Conservation (phyloP, 2,329 filamentous ascomycete genomes). For the Ophiostoma sp. region DNA sequence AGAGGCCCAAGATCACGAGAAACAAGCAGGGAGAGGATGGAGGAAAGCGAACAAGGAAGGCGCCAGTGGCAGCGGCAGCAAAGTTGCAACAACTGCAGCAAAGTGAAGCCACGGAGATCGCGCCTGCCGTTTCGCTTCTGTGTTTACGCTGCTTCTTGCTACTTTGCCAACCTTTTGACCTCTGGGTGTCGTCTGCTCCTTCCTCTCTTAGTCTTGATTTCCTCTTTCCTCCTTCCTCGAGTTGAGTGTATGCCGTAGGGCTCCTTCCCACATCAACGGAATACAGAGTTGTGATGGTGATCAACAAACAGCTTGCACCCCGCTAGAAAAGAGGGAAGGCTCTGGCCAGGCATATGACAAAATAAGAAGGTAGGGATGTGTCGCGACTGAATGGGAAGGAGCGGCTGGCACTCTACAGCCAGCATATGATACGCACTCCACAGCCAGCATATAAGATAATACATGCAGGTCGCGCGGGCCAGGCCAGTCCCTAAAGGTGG, state of each 20-base stretch:
- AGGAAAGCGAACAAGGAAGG: background rate
- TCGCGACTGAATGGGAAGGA: constrained; percentile 18
- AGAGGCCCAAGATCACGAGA: background rate
- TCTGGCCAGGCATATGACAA: constrained; percentile 6
- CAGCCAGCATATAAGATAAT: background rate
- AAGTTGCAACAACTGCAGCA: background rate
- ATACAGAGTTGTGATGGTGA: background rate
- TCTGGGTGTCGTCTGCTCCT: background rate
- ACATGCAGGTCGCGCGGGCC: constrained; percentile 3
- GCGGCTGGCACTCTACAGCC: constrained; percentile 16
- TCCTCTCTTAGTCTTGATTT: background rate
- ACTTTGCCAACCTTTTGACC: background rate
- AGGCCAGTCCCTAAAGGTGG: background rate
- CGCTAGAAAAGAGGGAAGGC: constrained; percentile 14
- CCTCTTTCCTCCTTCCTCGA: background rate
- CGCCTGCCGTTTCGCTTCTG: constrained; percentile 5
- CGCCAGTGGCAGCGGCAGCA: background rate
- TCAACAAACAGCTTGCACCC: constrained; percentile 1
- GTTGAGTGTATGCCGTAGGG: background rate
- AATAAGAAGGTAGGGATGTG: background rate
- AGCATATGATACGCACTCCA: constrained; percentile 4
- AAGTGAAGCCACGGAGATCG: background rate
- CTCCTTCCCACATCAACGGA: background rate
- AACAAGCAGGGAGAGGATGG: background rate
- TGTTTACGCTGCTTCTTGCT: constrained; percentile 2